Evolutionary conservation across 768 basidiomycete genomes (phyloP), one percentile per base, ranked within the genome.

Genomic region (Clavulina sp.): DNA sequence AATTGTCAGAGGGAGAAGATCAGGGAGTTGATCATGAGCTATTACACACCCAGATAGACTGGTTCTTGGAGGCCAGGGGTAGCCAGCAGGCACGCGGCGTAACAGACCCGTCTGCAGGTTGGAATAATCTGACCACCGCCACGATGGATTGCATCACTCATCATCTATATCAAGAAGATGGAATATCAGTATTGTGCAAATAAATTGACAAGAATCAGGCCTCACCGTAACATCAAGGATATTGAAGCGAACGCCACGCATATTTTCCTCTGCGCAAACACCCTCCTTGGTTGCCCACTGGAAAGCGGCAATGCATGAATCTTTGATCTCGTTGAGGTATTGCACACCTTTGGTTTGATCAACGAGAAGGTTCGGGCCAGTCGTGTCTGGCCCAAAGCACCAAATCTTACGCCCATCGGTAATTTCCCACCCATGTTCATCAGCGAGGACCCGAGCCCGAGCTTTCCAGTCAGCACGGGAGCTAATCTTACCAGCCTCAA

Each of bases 281-380:
- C 89, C 89, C 69, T 96, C 93, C 75, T 95, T 97, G 53, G 87
- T 85, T 41, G 93, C 95, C 95, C 92, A 97, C 70, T 97, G 95
- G 81, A 97, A 87, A 44, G 89, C 91, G 60, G 93, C 93, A 66
- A 99, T 78, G 66, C 91, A 95, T 58, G 93, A 97, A 68, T 99
- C 95, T 75, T 99, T 97, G 75, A 99, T 99, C 78, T 99, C 95
- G 65, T 89, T 93, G 57, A 99, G 72, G 73, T 95, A 97, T 64
- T 99, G 95, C 54, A 95, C 89, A 73, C 89, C 93, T 78, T 97
- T 99, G 61, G 95, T 96, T 59, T 84, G 85, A 70, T 99, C 95
- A 61, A 95, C 88, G 67, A 99, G 70, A 68, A 99, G 67, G 71
- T 99, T 99, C 52, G 95, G 80, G 41, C 95, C 95, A 58, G 86